Base-by-base conservation (phyloP, 257 asterid species). In the Cruciata laevipes region DNA sequence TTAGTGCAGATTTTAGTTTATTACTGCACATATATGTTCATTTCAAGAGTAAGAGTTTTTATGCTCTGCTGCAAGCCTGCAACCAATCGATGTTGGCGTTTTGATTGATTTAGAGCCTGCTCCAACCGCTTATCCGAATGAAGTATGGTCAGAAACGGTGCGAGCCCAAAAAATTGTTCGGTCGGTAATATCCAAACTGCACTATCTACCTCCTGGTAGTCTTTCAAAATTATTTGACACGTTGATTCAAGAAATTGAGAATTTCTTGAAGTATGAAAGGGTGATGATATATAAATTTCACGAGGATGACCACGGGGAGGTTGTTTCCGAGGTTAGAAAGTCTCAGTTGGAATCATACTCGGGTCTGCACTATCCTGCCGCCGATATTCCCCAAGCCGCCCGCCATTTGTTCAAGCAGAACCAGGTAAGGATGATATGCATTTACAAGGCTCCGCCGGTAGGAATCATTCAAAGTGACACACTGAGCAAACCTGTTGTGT, bases 71-170 rank as follows among this genome's bases (percentile, higher is more conserved):
- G n/a, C n/a, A n/a, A n/a, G n/a, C n/a, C n/a, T n/a, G n/a, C 95
- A 89, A 63, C 79, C 85, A 58, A 86, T 86, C 77, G 90, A 84
- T 73, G 85, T 83, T 68, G 89, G 89, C 23, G 74, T 77, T 63
- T 75, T 89, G 59, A 77, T 89, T 79, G 96, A 86, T 83, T 81
- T 89, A 61, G 96, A 89, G 79, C 91, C 95, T 65, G 78, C 83
- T 69, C 76, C 57, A n/a, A 71, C 78, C n/a, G 67, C 74, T 72
- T 86, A 84, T 57, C 84, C 83, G 33, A 74, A 81, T 30, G 20
- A 69, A 69, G 47, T 80, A 61, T 86, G 79, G 61, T 84, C 84
- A 23, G 86, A 81, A 17, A 86, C 94, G 0, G 79, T 84, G 32
- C 86, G 76, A 61, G 73, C 95, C 23, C 88, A 88, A 77, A 83